A percentile compares a stretch with the other conserved stretches of the same genome.
These are phyloP conservation scores for Serendipita sp. DNA, from an alignment of 768 basidiomycete genomes.

Conservation along the genomic window DNA sequence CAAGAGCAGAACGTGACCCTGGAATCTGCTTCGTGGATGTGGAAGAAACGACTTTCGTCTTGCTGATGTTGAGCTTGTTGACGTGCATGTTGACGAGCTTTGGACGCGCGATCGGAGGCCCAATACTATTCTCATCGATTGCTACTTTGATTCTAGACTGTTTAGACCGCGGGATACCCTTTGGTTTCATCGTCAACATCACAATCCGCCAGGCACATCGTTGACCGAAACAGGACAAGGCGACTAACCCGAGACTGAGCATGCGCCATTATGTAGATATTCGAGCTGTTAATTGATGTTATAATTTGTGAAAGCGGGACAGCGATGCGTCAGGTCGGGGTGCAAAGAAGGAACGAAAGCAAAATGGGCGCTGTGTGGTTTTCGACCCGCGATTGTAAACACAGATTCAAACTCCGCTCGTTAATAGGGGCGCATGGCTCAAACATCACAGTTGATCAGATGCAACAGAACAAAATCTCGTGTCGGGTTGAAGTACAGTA, in stretches of 20 bases:
- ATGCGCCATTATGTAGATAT: neutral
- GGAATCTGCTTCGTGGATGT: neutral
- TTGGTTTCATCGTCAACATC: neutral
- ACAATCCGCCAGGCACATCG: neutral
- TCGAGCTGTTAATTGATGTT: neutral
- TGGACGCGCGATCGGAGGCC: neutral
- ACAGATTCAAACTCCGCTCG: neutral
- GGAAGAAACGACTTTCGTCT: neutral
- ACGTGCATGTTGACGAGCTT: neutral
- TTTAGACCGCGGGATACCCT: neutral
- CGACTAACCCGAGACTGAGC: neutral
- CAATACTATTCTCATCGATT: neutral
- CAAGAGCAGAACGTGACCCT: neutral
- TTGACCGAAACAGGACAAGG: neutral
- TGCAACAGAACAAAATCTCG: no score
- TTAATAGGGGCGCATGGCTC: no score
- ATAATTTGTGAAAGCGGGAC: neutral
- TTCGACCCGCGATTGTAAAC: neutral
- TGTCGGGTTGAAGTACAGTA: neutral
- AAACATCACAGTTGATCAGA: no score
- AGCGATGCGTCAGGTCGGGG: neutral
- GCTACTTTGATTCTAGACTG: constrained; percentile 4
- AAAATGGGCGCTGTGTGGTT: neutral
- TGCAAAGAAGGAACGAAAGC: neutral
- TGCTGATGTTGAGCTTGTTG: constrained; percentile 2